Conservation (phyloP, 345 rosid genomes). For the Eucalyptus cloeziana region DNA sequence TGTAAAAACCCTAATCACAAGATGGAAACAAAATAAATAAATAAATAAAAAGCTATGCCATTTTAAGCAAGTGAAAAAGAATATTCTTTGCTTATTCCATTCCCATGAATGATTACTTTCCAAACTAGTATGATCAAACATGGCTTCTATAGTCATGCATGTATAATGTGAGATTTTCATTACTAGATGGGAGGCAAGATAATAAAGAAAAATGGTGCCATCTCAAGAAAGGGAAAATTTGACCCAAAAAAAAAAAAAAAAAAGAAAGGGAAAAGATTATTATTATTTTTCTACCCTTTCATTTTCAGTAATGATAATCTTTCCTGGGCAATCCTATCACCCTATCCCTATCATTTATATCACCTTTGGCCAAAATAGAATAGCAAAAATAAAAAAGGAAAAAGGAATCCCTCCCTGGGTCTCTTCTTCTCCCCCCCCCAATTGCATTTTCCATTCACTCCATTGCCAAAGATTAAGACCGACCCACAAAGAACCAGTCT, state of each 20-base stretch:
- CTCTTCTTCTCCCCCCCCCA: background rate
- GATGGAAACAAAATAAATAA: background rate
- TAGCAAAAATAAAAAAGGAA: background rate
- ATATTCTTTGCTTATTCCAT: background rate
- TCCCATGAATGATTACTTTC: background rate
- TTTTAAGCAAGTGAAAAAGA: background rate
- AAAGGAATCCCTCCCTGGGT: background rate
- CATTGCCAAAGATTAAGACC: background rate
- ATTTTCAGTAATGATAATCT: background rate
- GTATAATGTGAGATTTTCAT: background rate
- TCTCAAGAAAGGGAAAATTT: background rate
- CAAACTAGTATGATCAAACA: background rate
- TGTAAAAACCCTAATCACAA: background rate
- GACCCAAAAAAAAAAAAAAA: rapidly evolving
- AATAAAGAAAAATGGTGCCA: background rate
- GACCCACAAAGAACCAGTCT: background rate
- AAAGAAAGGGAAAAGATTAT: too few species aligned
- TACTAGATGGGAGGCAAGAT: background rate
- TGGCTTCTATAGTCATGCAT: background rate
- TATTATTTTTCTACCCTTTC: background rate
- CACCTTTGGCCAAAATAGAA: background rate
- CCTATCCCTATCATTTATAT: background rate
- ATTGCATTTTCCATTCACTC: background rate
- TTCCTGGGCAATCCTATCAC: background rate
- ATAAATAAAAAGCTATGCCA: background rate